These are phyloP conservation scores for Solanum chacoense DNA, from an alignment of 305 asterid genomes.

Conservation along the genomic window DNA sequence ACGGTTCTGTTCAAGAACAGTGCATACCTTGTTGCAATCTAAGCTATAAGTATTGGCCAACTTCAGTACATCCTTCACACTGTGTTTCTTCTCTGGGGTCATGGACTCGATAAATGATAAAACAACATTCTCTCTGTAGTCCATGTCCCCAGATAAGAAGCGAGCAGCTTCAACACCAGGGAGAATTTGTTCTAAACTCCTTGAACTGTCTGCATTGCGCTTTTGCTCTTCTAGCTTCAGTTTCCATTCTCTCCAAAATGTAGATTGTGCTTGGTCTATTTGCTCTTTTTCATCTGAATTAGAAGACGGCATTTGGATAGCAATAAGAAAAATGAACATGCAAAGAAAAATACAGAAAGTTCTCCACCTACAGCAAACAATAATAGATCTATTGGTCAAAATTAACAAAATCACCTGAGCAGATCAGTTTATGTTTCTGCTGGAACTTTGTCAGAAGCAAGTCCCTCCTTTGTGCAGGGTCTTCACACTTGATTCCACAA, in stretches of 20 bases:
- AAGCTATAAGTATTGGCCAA: conserved; percentile 63
- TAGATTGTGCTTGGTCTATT: conserved; percentile 77
- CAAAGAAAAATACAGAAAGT: background rate
- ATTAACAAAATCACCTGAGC: conserved; percentile 51
- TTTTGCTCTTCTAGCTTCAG: conserved; percentile 85
- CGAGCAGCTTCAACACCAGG: conserved; percentile 86
- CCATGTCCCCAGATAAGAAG: conserved; percentile 76
- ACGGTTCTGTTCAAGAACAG: conserved; percentile 8
- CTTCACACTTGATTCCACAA: conserved; percentile 54
- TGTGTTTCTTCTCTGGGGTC: conserved; percentile 60
- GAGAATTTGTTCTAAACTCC: conserved; percentile 77
- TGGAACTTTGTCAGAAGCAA: conserved; percentile 58
- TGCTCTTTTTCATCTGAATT: conserved; percentile 64
- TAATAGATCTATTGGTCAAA: background rate
- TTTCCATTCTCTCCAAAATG: conserved; percentile 99
- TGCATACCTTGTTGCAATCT: conserved; percentile 59
- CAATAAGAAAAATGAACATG: background rate
- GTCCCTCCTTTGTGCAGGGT: conserved; percentile 81
- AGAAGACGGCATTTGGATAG: conserved; percentile 6
- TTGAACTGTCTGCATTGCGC: conserved; percentile 69
- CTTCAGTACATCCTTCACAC: conserved; percentile 50
- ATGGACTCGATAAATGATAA: conserved; percentile 69
- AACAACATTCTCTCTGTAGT: conserved; percentile 56
- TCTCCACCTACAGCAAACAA: background rate
- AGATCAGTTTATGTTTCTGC: conserved; percentile 49